Evolutionary conservation across 805 yeast species (phyloP), one percentile per base, ranked within the genome.

Genomic region (Lipomyces kockii): DNA sequence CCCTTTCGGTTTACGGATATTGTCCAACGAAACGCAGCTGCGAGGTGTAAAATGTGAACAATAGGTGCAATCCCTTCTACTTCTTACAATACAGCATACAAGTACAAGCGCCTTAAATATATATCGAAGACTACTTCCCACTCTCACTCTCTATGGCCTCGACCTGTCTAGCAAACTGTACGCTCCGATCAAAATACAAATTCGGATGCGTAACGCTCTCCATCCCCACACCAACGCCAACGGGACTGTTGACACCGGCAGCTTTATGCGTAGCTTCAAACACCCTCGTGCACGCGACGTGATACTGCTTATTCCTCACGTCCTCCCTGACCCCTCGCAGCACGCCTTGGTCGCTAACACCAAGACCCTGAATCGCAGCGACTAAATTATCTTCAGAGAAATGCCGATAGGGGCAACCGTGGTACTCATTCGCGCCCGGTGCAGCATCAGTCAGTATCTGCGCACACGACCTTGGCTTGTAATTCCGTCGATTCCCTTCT

Each of bases 371-470:
- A 71, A 95, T 81, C 68, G 86, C 85, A 2, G 74, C 71, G 6
- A 84, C 81, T 60, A 95, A 81, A 62, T 85, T 83, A 57, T 91
- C 96, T n/a, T 85, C 76, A 12, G 85, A 82, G 74, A 90, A 80
- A 74, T 90, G 94, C 63, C 97, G 82, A 78, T 90, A 95, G 4
- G 98, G 98, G 78, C 98, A 94, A 1, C 99, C 99, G 76, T 94
- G 97, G 67, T 80, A 84, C 72, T 93, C 97, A 54, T 84, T 82
- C 58, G 82, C 80, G 11, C 82, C 81, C 0, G 97, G 92, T 3
- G 63, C 49, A 70, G 87, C 84, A 72, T 88, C 88, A 34, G 86
- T 82, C 66, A 91, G 78, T 54, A 95, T 91, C 1, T 89, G 87
- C 52, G 86, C 85, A 80, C 98, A 95, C 76, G 88, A 90, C 89